phyloP scores from a whole-genome alignment of 176 grass and related monocot genomes.

The Miscanthus lutarioriparius region DNA sequence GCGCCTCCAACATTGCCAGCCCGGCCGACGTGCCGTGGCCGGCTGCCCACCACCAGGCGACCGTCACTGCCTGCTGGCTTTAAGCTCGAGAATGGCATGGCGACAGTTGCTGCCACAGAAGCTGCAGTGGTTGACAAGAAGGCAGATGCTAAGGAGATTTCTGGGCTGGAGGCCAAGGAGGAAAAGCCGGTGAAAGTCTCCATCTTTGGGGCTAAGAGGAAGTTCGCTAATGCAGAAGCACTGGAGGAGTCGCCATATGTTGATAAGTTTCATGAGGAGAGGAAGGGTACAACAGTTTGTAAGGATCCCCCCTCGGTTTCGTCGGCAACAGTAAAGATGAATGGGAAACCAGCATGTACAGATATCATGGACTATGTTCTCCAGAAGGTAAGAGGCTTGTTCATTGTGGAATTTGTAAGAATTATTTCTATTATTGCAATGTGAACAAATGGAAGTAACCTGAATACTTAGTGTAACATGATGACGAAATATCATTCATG shows the following conservation, averaged over 20 bases:
- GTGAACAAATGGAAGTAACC: background rate
- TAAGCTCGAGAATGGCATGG: slow-evolving; percentile 53
- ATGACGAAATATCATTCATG: slow-evolving; percentile 3
- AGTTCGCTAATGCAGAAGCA: slow-evolving; percentile 34
- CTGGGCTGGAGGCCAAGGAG: slow-evolving; percentile 44
- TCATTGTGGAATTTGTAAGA: slow-evolving; percentile 16
- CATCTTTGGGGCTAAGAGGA: slow-evolving; percentile 67
- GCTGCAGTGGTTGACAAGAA: slow-evolving; percentile 24
- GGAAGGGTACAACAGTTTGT: slow-evolving; percentile 25
- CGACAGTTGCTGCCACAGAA: slow-evolving; percentile 22
- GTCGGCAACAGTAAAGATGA: slow-evolving; percentile 37
- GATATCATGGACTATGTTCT: slow-evolving; percentile 64
- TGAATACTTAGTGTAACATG: slow-evolving; percentile 8
- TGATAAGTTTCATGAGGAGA: slow-evolving; percentile 34
- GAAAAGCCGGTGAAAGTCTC: slow-evolving; percentile 44
- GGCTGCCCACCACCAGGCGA: slow-evolving; percentile 63
- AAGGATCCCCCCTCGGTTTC: slow-evolving; percentile 43
- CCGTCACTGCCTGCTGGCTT: slow-evolving; percentile 48
- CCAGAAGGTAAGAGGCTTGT: slow-evolving; percentile 64
- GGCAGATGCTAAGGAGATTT: slow-evolving; percentile 22
- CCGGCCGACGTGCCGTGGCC: slow-evolving; percentile 73
- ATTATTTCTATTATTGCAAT: slow-evolving; percentile 33
- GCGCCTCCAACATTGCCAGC: slow-evolving; percentile 76
- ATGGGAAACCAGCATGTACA: slow-evolving; percentile 47
- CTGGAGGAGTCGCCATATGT: slow-evolving; percentile 61